These are phyloP conservation scores for Tricholoma matsutake DNA, from an alignment of 768 basidiomycete species.

Conservation along the genomic window DNA sequence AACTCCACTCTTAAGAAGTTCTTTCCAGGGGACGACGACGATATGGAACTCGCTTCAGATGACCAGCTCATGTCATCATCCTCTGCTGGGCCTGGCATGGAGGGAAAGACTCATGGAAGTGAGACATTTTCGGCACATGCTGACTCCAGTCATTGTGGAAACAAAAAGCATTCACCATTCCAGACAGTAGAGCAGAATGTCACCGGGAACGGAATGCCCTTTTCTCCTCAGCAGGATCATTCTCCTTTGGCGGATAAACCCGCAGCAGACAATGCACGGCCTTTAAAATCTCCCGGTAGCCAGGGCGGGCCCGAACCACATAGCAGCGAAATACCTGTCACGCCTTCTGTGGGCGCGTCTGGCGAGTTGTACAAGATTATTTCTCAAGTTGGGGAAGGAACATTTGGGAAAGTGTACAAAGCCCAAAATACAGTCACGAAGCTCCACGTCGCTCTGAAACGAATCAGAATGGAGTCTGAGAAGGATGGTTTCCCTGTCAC, in stretches of 20 bases:
- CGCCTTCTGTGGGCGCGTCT: conserved; percentile 20
- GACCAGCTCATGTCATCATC: conserved; percentile 1
- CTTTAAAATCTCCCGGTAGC: conserved; percentile 1
- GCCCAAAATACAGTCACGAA: conserved; percentile 81
- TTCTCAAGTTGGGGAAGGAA: conserved; percentile 95
- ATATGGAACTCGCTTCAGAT: conserved; percentile 40
- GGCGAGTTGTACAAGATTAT: conserved; percentile 80
- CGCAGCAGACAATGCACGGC: not conserved
- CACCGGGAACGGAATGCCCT: not conserved
- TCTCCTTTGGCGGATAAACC: not conserved
- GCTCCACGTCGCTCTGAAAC: conserved; percentile 83
- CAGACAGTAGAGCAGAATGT: not conserved
- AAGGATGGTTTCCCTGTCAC: conserved; percentile 98
- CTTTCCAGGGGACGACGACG: conserved; percentile 82
- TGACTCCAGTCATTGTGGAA: conserved; percentile 4
- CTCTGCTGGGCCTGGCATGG: conserved; percentile 2
- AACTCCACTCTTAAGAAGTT: conserved; percentile 68
- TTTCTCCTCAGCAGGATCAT: not conserved
- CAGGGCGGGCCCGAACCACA: conserved; percentile 4
- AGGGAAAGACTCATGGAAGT: not conserved
- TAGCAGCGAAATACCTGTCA: conserved; percentile 10
- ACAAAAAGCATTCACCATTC: not conserved
- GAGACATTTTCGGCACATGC: not conserved
- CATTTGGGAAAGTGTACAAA: conserved; percentile 98
- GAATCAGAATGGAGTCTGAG: conserved; percentile 97